Base-by-base conservation (phyloP, 306 rosid species). In the Inga laurina region DNA sequence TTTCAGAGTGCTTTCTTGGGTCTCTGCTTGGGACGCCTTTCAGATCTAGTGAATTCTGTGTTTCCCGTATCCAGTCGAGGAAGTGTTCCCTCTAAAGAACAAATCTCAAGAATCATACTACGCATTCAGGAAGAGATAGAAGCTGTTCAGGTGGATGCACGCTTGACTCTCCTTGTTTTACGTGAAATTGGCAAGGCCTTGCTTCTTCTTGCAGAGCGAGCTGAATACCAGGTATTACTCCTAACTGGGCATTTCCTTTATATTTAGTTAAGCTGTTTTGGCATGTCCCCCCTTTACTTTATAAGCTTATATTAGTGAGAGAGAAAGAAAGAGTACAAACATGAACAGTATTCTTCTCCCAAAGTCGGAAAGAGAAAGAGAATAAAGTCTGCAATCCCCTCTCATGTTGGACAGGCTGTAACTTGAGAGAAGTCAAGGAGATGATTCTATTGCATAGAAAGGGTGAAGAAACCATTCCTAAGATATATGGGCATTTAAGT, bases 51-150 rank as follows among this genome's bases (percentile, higher is more conserved):
- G 87, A 97, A 94, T 88, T 84, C 88, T 88, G 86, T 92, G 80
- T 97, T 97, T 90, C 95, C 98, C 5, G 91, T 97, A 85, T 90
- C 99, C 46, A 94, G 95, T 77, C 97, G 98, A 65, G 98, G 99
- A 83, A 94, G 92, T 84, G 97, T 97, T 81, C 99, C 99, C 49
- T 88, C 97, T 65, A 94, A 91, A 86, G 99, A 97, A 78, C 98
- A 97, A 72, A 97, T 97, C 78, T 90, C 93, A 69, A 92, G 88
- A 85, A 89, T 96, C 59, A 86, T 90, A 87, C 88, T 91, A 79
- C 93, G 97, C 46, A 89, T 97, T 72, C 98, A 94, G 85, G 98
- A 97, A 84, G 99, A 97, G 91, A 91, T 97, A 78, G 97, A 97
- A 87, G 85, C 95, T 86, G 99, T 92, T 87, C 99, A 94, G 89